phyloP scores from a whole-genome alignment of 139 green algal species.

The Astrephomene gubernaculifera region DNA sequence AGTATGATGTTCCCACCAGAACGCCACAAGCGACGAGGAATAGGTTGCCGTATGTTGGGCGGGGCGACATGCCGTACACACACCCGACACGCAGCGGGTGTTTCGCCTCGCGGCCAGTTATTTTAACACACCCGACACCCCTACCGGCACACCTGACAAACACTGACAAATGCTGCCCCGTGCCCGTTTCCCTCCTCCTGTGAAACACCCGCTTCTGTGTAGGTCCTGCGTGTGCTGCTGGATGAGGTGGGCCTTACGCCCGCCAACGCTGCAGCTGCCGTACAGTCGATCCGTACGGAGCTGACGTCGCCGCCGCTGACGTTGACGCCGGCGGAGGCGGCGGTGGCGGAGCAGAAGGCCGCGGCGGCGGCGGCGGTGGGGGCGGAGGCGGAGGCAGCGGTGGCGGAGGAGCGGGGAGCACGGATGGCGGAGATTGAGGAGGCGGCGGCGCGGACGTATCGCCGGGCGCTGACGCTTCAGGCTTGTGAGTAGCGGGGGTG shows the following conservation, averaged over 20 bases:
- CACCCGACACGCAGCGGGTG: too few species aligned
- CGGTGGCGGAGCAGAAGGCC: conserved; percentile 14
- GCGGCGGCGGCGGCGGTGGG: conserved; percentile 13
- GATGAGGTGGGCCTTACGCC: conserved; percentile 17
- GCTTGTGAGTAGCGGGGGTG: conserved; percentile 15
- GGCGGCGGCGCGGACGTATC: conserved; percentile 3
- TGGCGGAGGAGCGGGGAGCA: conserved; percentile 15
- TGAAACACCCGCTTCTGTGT: background rate
- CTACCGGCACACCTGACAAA: too few species aligned
- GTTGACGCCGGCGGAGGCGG: background rate
- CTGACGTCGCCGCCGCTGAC: background rate
- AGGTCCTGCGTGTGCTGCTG: conserved; percentile 25
- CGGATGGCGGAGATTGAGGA: conserved; percentile 25
- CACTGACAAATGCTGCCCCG: too few species aligned
- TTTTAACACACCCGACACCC: too few species aligned
- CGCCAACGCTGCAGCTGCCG: background rate
- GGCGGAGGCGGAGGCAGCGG: conserved; percentile 23
- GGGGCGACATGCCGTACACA: too few species aligned
- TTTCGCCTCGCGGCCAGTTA: too few species aligned
- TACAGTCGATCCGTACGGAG: background rate
- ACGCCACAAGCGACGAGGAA: too few species aligned
- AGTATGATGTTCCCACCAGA: too few species aligned
- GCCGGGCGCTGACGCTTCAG: conserved; percentile 35
- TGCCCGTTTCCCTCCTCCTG: too few species aligned
- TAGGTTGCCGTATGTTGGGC: too few species aligned